Conservation (phyloP, 768 basidiomycete genomes). For the Artomyces pyxidatus region DNA sequence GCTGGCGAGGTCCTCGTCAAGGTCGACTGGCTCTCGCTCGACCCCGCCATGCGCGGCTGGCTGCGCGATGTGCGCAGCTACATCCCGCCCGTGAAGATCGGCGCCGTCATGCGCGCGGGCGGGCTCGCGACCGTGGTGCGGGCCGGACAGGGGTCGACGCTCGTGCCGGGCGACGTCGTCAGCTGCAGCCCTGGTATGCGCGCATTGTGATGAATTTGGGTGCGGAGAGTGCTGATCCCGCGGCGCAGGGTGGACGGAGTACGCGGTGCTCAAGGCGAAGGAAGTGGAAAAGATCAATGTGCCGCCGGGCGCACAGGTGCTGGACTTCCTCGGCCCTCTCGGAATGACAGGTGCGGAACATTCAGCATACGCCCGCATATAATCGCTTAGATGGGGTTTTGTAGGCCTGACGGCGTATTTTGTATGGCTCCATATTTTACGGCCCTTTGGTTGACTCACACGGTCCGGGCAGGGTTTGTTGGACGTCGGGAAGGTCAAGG, state of each 20-base stretch:
- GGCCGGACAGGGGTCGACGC: conserved; percentile 42
- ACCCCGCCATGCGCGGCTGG: conserved; percentile 87
- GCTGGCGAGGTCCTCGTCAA: conserved; percentile 58
- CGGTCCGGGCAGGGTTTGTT: conserved; percentile 54
- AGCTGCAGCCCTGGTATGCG: conserved; percentile 49
- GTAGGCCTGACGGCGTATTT: conserved; percentile 86
- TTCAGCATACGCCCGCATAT: not conserved
- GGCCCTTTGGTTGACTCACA: conserved; percentile 3
- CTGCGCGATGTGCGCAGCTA: conserved; percentile 67
- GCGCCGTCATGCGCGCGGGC: conserved; percentile 57
- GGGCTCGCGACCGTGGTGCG: conserved; percentile 62
- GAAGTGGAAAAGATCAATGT: conserved; percentile 46
- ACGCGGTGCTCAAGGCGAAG: conserved; percentile 50
- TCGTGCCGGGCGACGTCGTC: conserved; percentile 66
- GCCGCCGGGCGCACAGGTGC: conserved; percentile 47
- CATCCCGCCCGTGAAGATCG: conserved; percentile 43
- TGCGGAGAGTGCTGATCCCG: not conserved
- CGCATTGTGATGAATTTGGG: not conserved
- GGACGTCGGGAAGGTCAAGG: conserved; percentile 71
- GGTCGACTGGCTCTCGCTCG: conserved; percentile 71
- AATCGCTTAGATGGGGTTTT: not conserved
- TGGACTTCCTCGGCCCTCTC: conserved; percentile 82
- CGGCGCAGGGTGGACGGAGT: conserved; percentile 68
- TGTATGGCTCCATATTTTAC: conserved; percentile 45
- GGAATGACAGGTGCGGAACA: conserved; percentile 54